Base-by-base conservation (phyloP, 2,329 filamentous ascomycete genomes). In the Xylariaceae sp. region DNA sequence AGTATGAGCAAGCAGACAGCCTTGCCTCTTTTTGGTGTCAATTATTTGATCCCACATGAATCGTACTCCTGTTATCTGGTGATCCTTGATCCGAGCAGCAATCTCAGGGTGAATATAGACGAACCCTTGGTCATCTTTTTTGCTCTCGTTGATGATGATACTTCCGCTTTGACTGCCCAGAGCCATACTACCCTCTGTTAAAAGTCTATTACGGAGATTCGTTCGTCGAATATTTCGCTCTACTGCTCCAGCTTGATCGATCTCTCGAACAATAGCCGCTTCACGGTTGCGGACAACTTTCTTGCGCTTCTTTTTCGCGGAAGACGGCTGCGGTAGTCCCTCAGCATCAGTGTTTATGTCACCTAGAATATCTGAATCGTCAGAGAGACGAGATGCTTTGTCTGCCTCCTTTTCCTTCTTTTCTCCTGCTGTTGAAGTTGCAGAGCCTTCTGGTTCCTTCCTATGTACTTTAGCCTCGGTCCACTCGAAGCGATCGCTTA, bases 41-140 rank as follows among this genome's bases (percentile, higher is more conserved):
- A 93, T 82, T 37, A 96, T 76, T 59, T 93, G 88, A 61, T 91
- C 86, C 91, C 92, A 97, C 77, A 97, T 82, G 71, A 96, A 96
- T 9, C 87, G 86, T 16, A 96, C 84, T 1, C 92, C 92, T 1
- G 84, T 78, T 40, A 95, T 77, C 66, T 97, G 92, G 70, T 96
- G 91, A 7, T 84, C 77, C 64, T 94, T 93, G 57, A 96, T 89
- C 5, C 75, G 76, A 6, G 64, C 65, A 1, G 83, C 86, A 49
- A 93, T 89, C 6, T 81, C 70, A 0, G 80, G 70, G 60, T 89
- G 79, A 44, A 96, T 73, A 57, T 83, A 87, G 23, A 91, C 81
- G 40, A 85, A 77, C 0, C 78, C 77, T 59, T 88, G 75, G 11
- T 81, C 72, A 2, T 86, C 81, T 16, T 78, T 73, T 65, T 87